A percentile compares a stretch with the other conserved stretches of the same genome.
phyloP scores from a whole-genome alignment of 257 asterid species.

The Apocynum venetum region DNA sequence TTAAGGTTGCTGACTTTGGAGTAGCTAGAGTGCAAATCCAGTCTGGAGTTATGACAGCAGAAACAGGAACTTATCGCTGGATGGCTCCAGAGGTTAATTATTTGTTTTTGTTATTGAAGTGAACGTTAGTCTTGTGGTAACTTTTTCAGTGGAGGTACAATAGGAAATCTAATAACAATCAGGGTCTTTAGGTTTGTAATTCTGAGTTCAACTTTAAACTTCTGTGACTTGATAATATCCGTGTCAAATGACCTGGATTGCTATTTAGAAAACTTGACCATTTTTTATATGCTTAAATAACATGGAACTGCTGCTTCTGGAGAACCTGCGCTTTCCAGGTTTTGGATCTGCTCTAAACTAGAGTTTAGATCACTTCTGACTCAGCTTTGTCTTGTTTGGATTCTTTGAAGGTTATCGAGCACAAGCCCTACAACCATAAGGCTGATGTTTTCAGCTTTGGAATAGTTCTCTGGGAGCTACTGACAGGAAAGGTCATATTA shows the following conservation, averaged over 20 bases:
- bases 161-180: no score
- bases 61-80: constrained; percentile 96
- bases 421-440: constrained; percentile 71
- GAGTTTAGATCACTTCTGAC: constrained; percentile 7
- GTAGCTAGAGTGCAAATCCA: constrained; percentile 71
- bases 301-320: background rate
- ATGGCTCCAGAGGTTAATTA: constrained; percentile 91
- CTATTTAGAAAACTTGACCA: no score
- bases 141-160: background rate
- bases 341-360: background rate
- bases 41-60: constrained; percentile 94
- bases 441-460: constrained; percentile 88
- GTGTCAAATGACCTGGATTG: no score
- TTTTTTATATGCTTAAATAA: no score
- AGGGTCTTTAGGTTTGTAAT: no score
- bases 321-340: background rate
- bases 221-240: no score
- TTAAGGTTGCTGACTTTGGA: constrained; percentile 90
- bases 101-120: background rate
- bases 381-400: constrained; percentile 11
- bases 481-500: constrained; percentile 65
- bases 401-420: constrained; percentile 67
- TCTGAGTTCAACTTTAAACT: no score
- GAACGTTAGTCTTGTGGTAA: background rate
- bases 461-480: constrained; percentile 75